phyloP scores from a whole-genome alignment of 2,329 filamentous ascomycete genomes.

The Alternaria sp. region DNA sequence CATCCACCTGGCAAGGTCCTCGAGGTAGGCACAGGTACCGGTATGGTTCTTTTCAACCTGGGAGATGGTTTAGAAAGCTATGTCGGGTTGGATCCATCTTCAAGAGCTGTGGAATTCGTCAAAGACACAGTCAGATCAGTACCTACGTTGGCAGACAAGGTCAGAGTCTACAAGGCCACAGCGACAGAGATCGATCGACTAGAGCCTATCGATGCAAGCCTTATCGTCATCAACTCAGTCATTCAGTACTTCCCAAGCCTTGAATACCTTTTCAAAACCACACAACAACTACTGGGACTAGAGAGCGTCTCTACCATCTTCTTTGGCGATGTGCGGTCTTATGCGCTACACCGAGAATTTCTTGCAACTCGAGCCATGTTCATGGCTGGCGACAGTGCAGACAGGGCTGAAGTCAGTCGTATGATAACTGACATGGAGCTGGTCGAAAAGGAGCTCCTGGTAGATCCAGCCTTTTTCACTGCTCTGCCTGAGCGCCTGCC shows the following conservation, averaged over 20 bases:
- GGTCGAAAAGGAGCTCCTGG: conserved; percentile 8
- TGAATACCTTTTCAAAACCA: conserved; percentile 16
- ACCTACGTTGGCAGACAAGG: conserved; percentile 8
- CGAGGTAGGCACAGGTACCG: conserved; percentile 17
- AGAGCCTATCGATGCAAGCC: neutral
- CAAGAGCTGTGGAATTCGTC: conserved; percentile 10
- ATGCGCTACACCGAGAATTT: conserved; percentile 14
- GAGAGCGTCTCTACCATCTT: neutral
- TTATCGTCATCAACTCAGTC: conserved; percentile 17
- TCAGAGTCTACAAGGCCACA: neutral
- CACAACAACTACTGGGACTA: neutral
- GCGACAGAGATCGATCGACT: neutral
- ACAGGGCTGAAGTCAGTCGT: conserved; percentile 1
- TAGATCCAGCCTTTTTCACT: conserved; percentile 19
- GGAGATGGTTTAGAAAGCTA: conserved; percentile 6
- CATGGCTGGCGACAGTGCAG: neutral
- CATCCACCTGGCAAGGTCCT: conserved; percentile 7
- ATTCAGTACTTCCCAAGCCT: conserved; percentile 22
- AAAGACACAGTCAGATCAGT: conserved; percentile 7
- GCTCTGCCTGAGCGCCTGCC: conserved; percentile 1
- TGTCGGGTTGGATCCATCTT: conserved; percentile 13
- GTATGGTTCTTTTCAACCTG: conserved; percentile 25
- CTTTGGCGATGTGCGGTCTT: conserved; percentile 17
- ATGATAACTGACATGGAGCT: conserved; percentile 13
- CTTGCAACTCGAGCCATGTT: conserved; percentile 1